phyloP scores from a whole-genome alignment of 2,329 filamentous ascomycete genomes.

The Parafenestella ontariensis region DNA sequence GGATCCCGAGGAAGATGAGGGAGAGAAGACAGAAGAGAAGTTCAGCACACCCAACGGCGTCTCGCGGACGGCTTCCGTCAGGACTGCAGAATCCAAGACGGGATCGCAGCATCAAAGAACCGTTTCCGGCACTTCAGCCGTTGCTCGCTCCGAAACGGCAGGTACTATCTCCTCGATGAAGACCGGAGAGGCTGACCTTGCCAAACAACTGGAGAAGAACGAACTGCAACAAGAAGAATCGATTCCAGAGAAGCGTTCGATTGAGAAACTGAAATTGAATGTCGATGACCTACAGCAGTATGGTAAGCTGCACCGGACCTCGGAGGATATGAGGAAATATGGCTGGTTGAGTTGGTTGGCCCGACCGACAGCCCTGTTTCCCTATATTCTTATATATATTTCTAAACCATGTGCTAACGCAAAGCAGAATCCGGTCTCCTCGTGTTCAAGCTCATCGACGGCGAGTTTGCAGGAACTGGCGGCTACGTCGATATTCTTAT shows the following conservation, averaged over 20 bases:
- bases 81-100: conserved; percentile 26
- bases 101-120: conserved; percentile 19
- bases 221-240: conserved; percentile 57
- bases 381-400: conserved; percentile 22
- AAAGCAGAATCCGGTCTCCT: conserved; percentile 81
- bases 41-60: conserved; percentile 24
- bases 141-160: conserved; percentile 41
- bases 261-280: conserved; percentile 79
- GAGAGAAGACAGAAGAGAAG: conserved; percentile 53
- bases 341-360: conserved; percentile 36
- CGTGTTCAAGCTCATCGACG: conserved; percentile 93
- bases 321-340: conserved; percentile 19
- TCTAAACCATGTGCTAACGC: conserved; percentile 41
- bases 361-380: conserved; percentile 18
- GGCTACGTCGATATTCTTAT: conserved; percentile 87
- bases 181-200: conserved; percentile 50
- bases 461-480: conserved; percentile 77
- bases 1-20: conserved; percentile 86
- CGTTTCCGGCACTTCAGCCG: conserved; percentile 28
- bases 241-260: conserved; percentile 60
- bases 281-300: conserved; percentile 83
- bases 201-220: conserved; percentile 56
- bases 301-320: conserved; percentile 56
- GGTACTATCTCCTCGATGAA: conserved; percentile 54
- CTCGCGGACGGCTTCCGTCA: conserved; percentile 32